Conservation (phyloP, 176 grass and related monocot genomes). For the Musa beccarii region DNA sequence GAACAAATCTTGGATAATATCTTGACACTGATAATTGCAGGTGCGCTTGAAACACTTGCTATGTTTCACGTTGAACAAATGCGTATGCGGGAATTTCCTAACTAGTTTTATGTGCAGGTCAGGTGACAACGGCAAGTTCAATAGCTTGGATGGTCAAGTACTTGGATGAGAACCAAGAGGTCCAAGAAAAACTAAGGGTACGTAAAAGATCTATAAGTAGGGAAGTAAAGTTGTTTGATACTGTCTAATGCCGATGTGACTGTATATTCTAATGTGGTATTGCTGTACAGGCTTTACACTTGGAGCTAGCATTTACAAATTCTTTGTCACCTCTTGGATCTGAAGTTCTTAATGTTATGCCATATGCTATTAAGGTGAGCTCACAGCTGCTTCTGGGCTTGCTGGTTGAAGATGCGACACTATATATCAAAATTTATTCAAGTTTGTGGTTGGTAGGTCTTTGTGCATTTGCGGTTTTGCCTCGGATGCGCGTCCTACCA, state of each 20-base stretch:
- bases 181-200: slow-evolving; percentile 72
- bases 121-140: slow-evolving; percentile 74
- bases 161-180: slow-evolving; percentile 43
- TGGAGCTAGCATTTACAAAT: slow-evolving; percentile 33
- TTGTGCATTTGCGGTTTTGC: too few species aligned
- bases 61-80: background rate
- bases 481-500: background rate
- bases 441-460: too few species aligned
- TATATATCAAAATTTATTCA: background rate
- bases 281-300: slow-evolving; percentile 41
- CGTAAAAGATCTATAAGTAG: background rate
- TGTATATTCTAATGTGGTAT: background rate
- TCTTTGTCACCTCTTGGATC: slow-evolving; percentile 27
- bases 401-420: background rate
- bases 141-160: slow-evolving; percentile 96
- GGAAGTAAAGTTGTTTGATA: background rate
- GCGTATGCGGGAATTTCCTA: background rate
- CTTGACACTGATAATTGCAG: slow-evolving; percentile 83
- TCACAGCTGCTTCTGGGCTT: background rate
- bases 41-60: slow-evolving; percentile 21
- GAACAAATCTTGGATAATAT: slow-evolving; percentile 82
- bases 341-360: slow-evolving; percentile 56
- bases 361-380: slow-evolving; percentile 49
- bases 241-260: background rate
- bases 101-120: slow-evolving; percentile 32